Percentiles rank a stretch among this genome's conserved stretches.
phyloP scores from a whole-genome alignment of 202 grass and related monocot genomes.

The Digitaria exilis region DNA sequence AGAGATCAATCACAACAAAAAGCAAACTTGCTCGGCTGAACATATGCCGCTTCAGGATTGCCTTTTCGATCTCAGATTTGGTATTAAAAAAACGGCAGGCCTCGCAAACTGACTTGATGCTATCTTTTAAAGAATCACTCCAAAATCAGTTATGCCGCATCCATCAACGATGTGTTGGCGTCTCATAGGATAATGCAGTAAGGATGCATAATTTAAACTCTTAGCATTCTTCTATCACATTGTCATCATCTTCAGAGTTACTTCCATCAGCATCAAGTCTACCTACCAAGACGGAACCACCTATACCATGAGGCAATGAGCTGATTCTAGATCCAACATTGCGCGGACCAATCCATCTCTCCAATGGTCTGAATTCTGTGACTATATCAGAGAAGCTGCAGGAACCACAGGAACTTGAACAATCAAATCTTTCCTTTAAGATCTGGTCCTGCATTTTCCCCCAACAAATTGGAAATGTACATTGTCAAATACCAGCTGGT shows the following conservation, averaged over 20 bases:
- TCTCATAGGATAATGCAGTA: background rate
- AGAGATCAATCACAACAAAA: background rate
- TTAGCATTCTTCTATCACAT: slow-evolving; percentile 73
- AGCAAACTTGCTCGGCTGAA: background rate
- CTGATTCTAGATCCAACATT: slow-evolving; percentile 22
- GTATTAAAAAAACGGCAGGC: background rate
- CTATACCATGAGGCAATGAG: background rate
- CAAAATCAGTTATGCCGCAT: background rate
- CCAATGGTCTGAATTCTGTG: slow-evolving; percentile 73
- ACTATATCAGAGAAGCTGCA: slow-evolving; percentile 54
- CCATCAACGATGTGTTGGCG: background rate
- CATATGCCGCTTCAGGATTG: background rate
- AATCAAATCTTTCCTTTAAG: slow-evolving; percentile 62
- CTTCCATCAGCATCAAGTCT: slow-evolving; percentile 29
- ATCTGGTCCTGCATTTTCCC: slow-evolving; percentile 59
- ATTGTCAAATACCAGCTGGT: slow-evolving; percentile 16
- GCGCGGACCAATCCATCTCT: slow-evolving; percentile 49
- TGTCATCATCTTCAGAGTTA: slow-evolving; percentile 57
- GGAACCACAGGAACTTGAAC: slow-evolving; percentile 40
- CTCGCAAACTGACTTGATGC: background rate
- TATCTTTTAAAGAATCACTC: background rate
- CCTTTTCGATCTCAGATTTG: background rate
- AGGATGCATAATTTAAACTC: slow-evolving; percentile 18
- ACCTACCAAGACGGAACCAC: slow-evolving; percentile 10
- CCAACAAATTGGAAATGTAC: slow-evolving; percentile 31